Evolutionary conservation across 1,284 basidiomycete species (phyloP).

Genomic region (Ustilago sp.): DNA sequence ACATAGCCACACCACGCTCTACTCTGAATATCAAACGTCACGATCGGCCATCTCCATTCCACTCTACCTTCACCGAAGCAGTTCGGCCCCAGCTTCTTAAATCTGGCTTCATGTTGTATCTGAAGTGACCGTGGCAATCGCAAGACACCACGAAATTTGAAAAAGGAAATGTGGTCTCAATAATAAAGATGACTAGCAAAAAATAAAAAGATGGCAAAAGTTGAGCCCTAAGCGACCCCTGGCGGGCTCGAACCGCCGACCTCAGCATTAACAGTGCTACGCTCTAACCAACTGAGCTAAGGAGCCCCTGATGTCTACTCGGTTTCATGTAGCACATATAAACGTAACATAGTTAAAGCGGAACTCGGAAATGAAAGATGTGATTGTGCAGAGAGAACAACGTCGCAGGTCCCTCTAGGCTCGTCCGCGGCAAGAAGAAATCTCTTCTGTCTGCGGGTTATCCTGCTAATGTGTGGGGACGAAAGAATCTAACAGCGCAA

Average conservation of each 20-base stretch:
- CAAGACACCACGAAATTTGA: neutral
- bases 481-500: neutral
- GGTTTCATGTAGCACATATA: too few species aligned
- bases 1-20: neutral
- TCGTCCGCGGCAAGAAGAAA: too few species aligned
- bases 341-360: neutral
- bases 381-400: conserved; percentile 14
- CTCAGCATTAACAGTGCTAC: conserved; percentile 62
- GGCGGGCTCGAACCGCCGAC: conserved; percentile 62
- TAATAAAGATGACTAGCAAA: neutral
- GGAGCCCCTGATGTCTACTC: conserved; percentile 12
- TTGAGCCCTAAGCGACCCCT: conserved; percentile 32
- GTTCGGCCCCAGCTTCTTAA: neutral
- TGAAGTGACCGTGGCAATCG: neutral
- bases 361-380: conserved; percentile 3
- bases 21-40: too few species aligned
- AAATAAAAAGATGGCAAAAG: conserved; percentile 3
- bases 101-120: too few species aligned
- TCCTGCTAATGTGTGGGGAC: too few species aligned
- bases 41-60: too few species aligned
- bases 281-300: conserved; percentile 64
- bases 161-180: neutral
- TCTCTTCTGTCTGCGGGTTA: too few species aligned
- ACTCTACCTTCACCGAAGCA: neutral
- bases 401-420: neutral